Percentiles rank a stretch among this genome's conserved stretches.
phyloP scores from a whole-genome alignment of 2,329 filamentous ascomycete species.

The Ophiocordyceps camponoti-leonardi region DNA sequence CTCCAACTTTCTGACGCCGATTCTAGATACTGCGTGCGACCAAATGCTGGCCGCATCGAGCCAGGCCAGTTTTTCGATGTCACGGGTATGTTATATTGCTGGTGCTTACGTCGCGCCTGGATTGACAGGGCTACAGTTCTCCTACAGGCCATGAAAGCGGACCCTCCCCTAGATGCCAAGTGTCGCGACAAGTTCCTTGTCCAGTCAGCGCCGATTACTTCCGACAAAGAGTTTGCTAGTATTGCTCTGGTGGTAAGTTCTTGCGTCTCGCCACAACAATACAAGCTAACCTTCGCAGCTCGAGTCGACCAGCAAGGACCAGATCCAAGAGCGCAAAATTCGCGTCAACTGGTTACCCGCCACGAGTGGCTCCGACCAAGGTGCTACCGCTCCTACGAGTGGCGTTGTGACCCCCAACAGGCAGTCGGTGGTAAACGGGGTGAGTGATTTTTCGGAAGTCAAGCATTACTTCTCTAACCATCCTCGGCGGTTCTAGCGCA shows the following conservation, averaged over 20 bases:
- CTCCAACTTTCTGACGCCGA: neutral
- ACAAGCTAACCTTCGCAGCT: conserved; percentile 34
- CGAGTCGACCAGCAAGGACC: conserved; percentile 58
- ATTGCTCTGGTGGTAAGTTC: conserved; percentile 60
- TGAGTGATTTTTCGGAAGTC: conserved; percentile 7
- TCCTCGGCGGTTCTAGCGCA: neutral
- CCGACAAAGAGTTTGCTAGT: conserved; percentile 70
- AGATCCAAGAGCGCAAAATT: conserved; percentile 88
- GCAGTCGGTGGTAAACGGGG: conserved; percentile 20
- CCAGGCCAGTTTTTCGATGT: conserved; percentile 82
- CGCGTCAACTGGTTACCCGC: conserved; percentile 69
- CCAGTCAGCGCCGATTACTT: conserved; percentile 70
- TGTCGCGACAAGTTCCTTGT: conserved; percentile 98
- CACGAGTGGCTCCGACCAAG: conserved; percentile 22
- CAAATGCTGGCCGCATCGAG: conserved; percentile 92
- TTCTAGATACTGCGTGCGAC: conserved; percentile 82
- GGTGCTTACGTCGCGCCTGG: neutral
- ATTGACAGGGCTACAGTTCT: conserved; percentile 45
- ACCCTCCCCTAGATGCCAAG: conserved; percentile 69
- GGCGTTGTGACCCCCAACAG: conserved; percentile 22
- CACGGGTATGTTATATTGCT: conserved; percentile 43
- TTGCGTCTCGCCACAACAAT: neutral
- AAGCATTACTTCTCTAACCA: neutral
- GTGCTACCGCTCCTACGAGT: conserved; percentile 5
- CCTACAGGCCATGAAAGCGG: conserved; percentile 94